Percentiles rank a stretch among this genome's conserved stretches.
These are phyloP conservation scores for Graphium sp. DNA, from an alignment of 2,329 filamentous ascomycete species.

Conservation along the genomic window DNA sequence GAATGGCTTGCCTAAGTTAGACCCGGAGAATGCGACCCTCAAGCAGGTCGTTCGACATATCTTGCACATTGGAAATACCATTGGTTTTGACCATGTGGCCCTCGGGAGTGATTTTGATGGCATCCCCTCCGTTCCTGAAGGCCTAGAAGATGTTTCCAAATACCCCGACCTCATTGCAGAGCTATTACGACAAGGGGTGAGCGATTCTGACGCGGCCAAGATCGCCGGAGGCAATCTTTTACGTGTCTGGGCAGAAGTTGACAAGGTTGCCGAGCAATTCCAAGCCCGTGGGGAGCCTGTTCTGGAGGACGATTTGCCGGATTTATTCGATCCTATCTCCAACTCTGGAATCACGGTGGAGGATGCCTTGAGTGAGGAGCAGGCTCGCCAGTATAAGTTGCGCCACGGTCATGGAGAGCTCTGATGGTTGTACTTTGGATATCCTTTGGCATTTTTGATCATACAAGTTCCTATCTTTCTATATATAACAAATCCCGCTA, in stretches of 20 bases:
- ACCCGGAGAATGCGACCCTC: slow-evolving; percentile 54
- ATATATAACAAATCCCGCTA: too few relatives aligned
- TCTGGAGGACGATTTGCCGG: slow-evolving; percentile 32
- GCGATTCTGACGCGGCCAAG: slow-evolving; percentile 55
- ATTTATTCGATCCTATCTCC: too few relatives aligned
- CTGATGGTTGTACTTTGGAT: too few relatives aligned
- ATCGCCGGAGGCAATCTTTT: slow-evolving; percentile 68
- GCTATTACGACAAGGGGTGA: slow-evolving; percentile 56
- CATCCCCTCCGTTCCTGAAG: slow-evolving; percentile 47
- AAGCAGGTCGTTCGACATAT: slow-evolving; percentile 68
- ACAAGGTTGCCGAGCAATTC: slow-evolving; percentile 50
- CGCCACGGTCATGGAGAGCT: too few relatives aligned
- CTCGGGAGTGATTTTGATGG: slow-evolving; percentile 84
- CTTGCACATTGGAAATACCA: slow-evolving; percentile 61
- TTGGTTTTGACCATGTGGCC: slow-evolving; percentile 79
- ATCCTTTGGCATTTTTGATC: too few relatives aligned
- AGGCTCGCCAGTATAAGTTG: too few relatives aligned
- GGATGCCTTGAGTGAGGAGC: too few relatives aligned
- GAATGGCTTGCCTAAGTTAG: slow-evolving; percentile 50
- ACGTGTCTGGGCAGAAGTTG: slow-evolving; percentile 69
- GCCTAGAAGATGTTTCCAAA: slow-evolving; percentile 72
- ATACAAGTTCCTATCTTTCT: too few relatives aligned
- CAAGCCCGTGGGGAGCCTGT: slow-evolving; percentile 36
- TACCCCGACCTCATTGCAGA: slow-evolving; percentile 66
- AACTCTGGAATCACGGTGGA: too few relatives aligned